Evolutionary conservation across 495 filamentous ascomycete species (phyloP).

Genomic region (Peziza echinospora): DNA sequence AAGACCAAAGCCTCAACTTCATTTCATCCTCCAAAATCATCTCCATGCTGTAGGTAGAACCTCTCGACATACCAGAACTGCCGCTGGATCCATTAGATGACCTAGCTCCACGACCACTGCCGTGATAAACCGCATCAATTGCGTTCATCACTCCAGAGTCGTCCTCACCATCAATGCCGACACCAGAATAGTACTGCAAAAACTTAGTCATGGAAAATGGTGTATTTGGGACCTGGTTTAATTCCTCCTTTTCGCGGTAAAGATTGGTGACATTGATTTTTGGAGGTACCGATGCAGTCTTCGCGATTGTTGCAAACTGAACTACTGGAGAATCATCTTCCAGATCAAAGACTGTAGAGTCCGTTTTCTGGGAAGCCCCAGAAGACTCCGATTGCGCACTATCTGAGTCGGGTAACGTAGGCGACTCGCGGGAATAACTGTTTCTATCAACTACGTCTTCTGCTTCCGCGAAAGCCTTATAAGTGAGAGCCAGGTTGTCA

Average conservation of each 20-base stretch:
- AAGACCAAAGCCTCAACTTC: conserved; percentile 23
- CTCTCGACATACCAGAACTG: conserved; percentile 7
- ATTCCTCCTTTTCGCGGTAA: neutral
- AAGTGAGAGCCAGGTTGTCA: conserved; percentile 14
- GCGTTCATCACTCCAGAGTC: neutral
- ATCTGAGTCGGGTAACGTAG: neutral
- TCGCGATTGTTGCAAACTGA: neutral
- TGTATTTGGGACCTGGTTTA: neutral
- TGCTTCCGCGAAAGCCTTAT: conserved; percentile 10
- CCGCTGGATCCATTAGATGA: conserved; percentile 8
- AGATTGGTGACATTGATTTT: neutral
- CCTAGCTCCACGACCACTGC: neutral
- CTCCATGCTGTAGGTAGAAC: neutral
- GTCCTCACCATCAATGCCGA: neutral
- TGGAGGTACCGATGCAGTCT: neutral
- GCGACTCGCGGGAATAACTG: neutral
- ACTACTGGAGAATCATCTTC: neutral
- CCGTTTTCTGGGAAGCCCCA: neutral
- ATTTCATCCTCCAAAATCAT: conserved; percentile 12
- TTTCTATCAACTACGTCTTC: neutral
- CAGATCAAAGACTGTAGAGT: neutral
- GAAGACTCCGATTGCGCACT: neutral
- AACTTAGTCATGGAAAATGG: neutral
- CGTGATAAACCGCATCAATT: neutral
- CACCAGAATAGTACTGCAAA: neutral